Evolutionary conservation across 495 filamentous ascomycete genomes (phyloP).

Genomic region (Achaetomiella virescens): DNA sequence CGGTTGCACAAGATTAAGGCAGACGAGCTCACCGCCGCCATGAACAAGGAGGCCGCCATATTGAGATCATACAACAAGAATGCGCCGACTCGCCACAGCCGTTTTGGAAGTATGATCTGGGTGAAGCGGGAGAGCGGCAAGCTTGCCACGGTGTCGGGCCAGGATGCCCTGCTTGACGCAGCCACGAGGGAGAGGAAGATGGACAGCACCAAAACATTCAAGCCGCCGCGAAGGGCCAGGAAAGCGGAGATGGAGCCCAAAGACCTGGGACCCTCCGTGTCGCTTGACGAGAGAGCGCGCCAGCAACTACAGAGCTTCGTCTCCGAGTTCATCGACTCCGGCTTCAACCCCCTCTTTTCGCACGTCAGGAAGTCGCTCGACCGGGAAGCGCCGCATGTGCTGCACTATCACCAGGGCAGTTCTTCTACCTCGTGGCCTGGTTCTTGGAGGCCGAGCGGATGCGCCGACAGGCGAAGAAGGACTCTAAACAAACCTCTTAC

Average conservation of each 20-base stretch:
- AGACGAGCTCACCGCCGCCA: slow-evolving; percentile 65
- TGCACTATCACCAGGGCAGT: slow-evolving; percentile 70
- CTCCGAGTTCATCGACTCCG: slow-evolving; percentile 88
- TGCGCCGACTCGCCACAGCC: slow-evolving; percentile 81
- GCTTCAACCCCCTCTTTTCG: slow-evolving; percentile 89
- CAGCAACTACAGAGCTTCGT: slow-evolving; percentile 74
- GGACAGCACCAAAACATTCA: slow-evolving; percentile 87
- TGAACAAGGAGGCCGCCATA: slow-evolving; percentile 76
- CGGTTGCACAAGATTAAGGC: slow-evolving; percentile 58
- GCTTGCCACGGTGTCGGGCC: slow-evolving; percentile 79
- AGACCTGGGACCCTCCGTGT: slow-evolving; percentile 69
- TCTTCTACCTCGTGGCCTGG: slow-evolving; percentile 91
- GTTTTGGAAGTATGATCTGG: slow-evolving; percentile 98
- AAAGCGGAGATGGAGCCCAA: slow-evolving; percentile 59
- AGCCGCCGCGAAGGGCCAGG: slow-evolving; percentile 60
- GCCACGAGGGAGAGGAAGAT: slow-evolving; percentile 73
- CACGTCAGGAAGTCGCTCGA: slow-evolving; percentile 87
- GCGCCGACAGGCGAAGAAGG: slow-evolving; percentile 54
- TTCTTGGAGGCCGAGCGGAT: slow-evolving; percentile 85
- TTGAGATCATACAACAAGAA: slow-evolving; percentile 68
- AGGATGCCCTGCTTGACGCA: slow-evolving; percentile 70
- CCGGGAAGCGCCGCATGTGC: slow-evolving; percentile 77
- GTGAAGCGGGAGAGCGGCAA: slow-evolving; percentile 79
- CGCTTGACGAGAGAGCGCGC: slow-evolving; percentile 60
- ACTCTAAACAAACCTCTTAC: slow-evolving; percentile 33